These are phyloP conservation scores for Diaporthe aspalathi DNA, from an alignment of 2,329 filamentous ascomycete genomes.

Conservation along the genomic window DNA sequence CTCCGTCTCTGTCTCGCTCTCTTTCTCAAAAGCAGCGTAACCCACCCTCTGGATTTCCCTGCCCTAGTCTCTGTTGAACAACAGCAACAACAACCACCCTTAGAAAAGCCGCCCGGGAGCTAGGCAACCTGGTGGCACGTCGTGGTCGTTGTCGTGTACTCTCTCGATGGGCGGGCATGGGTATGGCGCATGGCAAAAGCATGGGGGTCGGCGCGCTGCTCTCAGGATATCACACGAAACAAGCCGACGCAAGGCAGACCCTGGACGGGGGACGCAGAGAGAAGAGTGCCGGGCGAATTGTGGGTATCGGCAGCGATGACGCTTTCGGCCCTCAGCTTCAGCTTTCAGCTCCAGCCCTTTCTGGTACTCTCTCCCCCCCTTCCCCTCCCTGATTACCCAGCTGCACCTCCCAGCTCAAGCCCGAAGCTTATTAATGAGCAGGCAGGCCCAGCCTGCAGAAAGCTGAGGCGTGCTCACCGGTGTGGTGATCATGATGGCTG, in stretches of 20 bases:
- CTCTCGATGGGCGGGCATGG: neutral
- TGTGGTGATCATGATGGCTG: neutral
- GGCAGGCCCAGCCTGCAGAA: neutral
- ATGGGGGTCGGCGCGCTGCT: neutral
- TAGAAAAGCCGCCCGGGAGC: constrained; percentile 2
- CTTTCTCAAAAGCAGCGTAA: neutral
- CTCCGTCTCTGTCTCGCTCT: too few relatives aligned
- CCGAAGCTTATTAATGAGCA: constrained; percentile 13
- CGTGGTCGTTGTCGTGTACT: too few relatives aligned
- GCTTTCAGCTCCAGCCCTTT: constrained; percentile 10
- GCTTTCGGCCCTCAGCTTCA: constrained; percentile 7
- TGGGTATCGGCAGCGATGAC: neutral
- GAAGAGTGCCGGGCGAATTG: neutral
- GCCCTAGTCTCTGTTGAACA: neutral
- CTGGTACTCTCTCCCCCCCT: too few relatives aligned
- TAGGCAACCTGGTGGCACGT: neutral
- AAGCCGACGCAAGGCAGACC: constrained; percentile 12
- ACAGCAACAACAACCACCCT: too few relatives aligned
- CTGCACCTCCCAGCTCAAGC: constrained; percentile 6
- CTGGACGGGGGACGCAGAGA: constrained; percentile 1
- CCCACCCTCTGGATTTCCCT: neutral
- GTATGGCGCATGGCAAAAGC: neutral
- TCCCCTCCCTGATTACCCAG: neutral
- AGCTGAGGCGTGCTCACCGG: constrained; percentile 19
- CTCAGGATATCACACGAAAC: constrained; percentile 18